Percentiles rank a stretch among this genome's conserved stretches.
phyloP scores from a whole-genome alignment of 1,139 yeast genomes.

The Torulaspora pretoriensis region DNA sequence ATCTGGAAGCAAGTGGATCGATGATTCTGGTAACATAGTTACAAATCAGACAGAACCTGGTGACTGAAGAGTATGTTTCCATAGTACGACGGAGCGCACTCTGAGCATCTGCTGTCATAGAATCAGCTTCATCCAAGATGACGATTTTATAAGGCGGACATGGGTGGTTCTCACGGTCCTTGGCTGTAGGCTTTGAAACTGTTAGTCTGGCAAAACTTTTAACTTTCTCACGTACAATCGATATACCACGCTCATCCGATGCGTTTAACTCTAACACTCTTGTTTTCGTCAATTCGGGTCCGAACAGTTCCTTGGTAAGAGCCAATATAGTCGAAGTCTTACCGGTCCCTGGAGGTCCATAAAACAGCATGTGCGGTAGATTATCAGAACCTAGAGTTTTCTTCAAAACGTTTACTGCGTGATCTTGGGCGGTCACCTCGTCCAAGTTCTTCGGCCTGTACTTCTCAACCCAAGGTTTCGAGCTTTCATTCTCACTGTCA shows the following conservation, averaged over 20 bases:
- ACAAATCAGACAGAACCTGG: conserved; percentile 90
- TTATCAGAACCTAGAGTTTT: conserved; percentile 76
- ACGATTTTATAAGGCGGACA: conserved; percentile 90
- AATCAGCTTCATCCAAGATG: conserved; percentile 92
- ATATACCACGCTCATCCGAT: conserved; percentile 93
- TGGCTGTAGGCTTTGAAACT: conserved; percentile 72
- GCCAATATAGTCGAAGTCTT: conserved; percentile 92
- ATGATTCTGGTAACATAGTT: conserved; percentile 94
- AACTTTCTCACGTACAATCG: conserved; percentile 86
- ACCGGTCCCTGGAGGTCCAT: conserved; percentile 98
- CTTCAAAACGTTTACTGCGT: conserved; percentile 80
- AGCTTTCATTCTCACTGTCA: conserved; percentile 22
- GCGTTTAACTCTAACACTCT: conserved; percentile 92
- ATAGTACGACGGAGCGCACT: conserved; percentile 91
- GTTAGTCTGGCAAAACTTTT: conserved; percentile 87
- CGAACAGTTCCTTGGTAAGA: conserved; percentile 77
- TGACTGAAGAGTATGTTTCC: conserved; percentile 89
- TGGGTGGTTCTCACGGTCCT: conserved; percentile 69
- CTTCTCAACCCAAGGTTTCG: conserved; percentile 39
- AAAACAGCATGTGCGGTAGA: conserved; percentile 90
- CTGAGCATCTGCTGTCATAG: conserved; percentile 98
- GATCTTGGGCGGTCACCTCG: conserved; percentile 90
- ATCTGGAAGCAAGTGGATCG: conserved; percentile 92
- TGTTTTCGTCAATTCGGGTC: conserved; percentile 62
- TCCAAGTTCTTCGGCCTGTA: conserved; percentile 65